These are phyloP conservation scores for Brassica hybrid DNA, from an alignment of 441 rosid genomes.

Conservation along the genomic window DNA sequence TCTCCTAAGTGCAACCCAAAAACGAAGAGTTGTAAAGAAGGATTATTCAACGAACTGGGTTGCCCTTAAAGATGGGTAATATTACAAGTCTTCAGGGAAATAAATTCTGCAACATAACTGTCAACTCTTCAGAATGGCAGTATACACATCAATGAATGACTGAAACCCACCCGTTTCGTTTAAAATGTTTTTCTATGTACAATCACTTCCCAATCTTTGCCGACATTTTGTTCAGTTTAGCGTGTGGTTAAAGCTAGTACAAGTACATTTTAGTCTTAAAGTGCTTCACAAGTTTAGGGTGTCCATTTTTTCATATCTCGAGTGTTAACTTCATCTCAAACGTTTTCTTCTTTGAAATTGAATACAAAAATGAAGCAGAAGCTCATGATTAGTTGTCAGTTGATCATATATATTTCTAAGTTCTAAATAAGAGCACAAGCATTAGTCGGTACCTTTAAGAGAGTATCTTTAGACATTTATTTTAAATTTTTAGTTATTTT, in stretches of 20 bases:
- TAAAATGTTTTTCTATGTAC: not conserved
- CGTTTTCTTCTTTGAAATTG: not conserved
- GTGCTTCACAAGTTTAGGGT: slow-evolving; percentile 4
- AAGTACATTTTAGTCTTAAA: slow-evolving; percentile 5
- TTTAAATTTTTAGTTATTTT: too few species aligned
- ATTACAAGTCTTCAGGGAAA: slow-evolving; percentile 29
- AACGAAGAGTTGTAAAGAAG: slow-evolving; percentile 5
- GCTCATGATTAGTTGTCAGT: not conserved
- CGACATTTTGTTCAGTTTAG: slow-evolving; percentile 19
- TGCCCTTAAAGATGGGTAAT: slow-evolving; percentile 42
- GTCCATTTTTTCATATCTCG: slow-evolving; percentile 1
- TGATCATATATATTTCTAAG: not conserved
- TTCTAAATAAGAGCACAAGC: too few species aligned
- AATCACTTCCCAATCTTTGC: slow-evolving; percentile 16
- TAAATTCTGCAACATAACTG: slow-evolving; percentile 30
- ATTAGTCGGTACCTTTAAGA: too few species aligned
- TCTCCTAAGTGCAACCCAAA: not conserved
- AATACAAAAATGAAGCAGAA: not conserved
- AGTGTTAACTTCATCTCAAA: not conserved
- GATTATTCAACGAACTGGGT: slow-evolving; percentile 27
- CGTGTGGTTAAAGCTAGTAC: slow-evolving; percentile 4
- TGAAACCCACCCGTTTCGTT: slow-evolving; percentile 23
- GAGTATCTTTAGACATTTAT: too few species aligned
- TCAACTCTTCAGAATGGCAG: slow-evolving; percentile 31
- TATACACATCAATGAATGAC: slow-evolving; percentile 38